Conservation (phyloP, 2,329 filamentous ascomycete species). For the Exophiala lecanii-corni region DNA sequence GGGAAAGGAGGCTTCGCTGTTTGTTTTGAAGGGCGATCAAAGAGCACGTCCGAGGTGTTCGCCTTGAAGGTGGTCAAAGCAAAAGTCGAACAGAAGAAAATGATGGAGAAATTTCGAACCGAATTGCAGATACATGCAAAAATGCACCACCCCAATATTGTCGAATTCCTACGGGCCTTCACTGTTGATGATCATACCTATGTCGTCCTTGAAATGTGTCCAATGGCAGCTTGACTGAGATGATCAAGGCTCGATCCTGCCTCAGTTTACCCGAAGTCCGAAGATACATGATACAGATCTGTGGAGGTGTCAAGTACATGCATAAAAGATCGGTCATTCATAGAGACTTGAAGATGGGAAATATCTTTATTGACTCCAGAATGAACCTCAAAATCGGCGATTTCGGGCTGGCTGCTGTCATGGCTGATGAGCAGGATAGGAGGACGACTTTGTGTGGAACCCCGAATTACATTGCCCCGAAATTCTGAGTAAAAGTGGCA, state of each 20-base stretch:
- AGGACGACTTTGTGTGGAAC: slow-evolving; percentile 94
- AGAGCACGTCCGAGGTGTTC: slow-evolving; percentile 41
- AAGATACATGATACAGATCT: slow-evolving; percentile 89
- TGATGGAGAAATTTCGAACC: slow-evolving; percentile 60
- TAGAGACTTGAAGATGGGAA: slow-evolving; percentile 95
- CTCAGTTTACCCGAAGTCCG: slow-evolving; percentile 91
- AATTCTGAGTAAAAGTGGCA: slow-evolving; percentile 75
- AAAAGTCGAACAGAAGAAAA: slow-evolving; percentile 47
- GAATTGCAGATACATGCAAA: slow-evolving; percentile 98
- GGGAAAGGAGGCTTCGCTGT: slow-evolving; percentile 50
- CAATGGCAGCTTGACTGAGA: slow-evolving; percentile 94
- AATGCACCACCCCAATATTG: slow-evolving; percentile 91
- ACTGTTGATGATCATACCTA: slow-evolving; percentile 86
- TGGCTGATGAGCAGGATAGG: slow-evolving; percentile 88
- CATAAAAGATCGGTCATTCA: slow-evolving; percentile 95
- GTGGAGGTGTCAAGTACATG: slow-evolving; percentile 96
- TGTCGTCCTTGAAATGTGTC: slow-evolving; percentile 87
- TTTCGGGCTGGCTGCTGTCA: slow-evolving; percentile 86
- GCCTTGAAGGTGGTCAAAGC: slow-evolving; percentile 50
- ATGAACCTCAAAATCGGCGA: slow-evolving; percentile 99
- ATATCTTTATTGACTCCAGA: slow-evolving; percentile 86
- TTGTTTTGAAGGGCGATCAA: slow-evolving; percentile 45
- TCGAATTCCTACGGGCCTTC: slow-evolving; percentile 92
- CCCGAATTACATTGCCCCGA: slow-evolving; percentile 98
- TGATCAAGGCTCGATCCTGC: slow-evolving; percentile 87